A percentile compares a stretch with the other conserved stretches of the same genome.
These are phyloP conservation scores for Corylus heterophylla DNA, from an alignment of 306 rosid genomes.

Conservation along the genomic window DNA sequence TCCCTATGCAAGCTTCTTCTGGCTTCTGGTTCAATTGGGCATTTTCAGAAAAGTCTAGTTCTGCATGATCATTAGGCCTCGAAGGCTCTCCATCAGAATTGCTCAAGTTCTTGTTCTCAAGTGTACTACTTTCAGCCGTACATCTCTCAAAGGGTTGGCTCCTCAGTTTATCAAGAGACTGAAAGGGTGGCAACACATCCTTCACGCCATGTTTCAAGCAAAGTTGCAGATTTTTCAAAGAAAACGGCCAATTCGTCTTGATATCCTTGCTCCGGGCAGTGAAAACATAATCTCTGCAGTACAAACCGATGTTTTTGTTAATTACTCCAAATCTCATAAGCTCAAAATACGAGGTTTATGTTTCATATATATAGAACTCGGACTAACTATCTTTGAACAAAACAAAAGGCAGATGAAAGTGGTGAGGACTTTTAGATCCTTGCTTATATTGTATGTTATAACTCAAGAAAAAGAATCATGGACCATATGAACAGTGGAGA, in stretches of 20 bases:
- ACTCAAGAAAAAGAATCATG: conserved; percentile 6
- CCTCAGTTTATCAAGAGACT: conserved; percentile 35
- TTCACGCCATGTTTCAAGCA: conserved; percentile 59
- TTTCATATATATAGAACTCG: neutral
- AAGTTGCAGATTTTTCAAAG: conserved; percentile 49
- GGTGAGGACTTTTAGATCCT: conserved; percentile 2
- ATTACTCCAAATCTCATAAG: conserved; percentile 3
- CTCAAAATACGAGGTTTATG: neutral
- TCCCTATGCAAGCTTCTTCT: conserved; percentile 28
- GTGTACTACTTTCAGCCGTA: conserved; percentile 27
- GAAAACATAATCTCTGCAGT: conserved; percentile 60
- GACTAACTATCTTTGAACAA: neutral
- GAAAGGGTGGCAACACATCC: conserved; percentile 57
- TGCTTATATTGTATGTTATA: conserved; percentile 24
- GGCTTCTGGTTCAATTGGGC: conserved; percentile 33
- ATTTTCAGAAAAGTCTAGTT: conserved; percentile 15
- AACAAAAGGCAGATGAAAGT: conserved; percentile 1
- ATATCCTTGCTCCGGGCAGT: conserved; percentile 50
- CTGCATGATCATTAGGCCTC: conserved; percentile 28
- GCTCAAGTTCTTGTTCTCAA: conserved; percentile 21
- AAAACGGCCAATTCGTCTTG: conserved; percentile 60
- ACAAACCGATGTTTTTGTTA: conserved; percentile 3
- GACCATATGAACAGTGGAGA: conserved; percentile 28
- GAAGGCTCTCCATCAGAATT: conserved; percentile 28
- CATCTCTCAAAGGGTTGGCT: conserved; percentile 29